phyloP scores from a whole-genome alignment of 768 basidiomycete species.

The Calocybe gangraenosa region DNA sequence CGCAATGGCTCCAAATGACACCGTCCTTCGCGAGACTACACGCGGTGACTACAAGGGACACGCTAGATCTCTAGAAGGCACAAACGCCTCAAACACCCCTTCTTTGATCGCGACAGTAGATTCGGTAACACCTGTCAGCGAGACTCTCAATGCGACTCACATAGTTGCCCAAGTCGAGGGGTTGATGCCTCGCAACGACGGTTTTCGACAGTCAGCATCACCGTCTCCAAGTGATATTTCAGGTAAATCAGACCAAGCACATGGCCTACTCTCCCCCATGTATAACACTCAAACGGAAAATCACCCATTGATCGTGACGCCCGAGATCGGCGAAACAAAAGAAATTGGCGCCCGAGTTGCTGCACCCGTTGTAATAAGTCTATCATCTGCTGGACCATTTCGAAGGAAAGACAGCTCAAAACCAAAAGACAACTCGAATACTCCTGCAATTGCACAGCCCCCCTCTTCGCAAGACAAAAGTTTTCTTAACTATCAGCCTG shows the following conservation, averaged over 20 bases:
- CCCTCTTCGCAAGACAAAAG: conserved; percentile 23
- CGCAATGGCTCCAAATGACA: conserved; percentile 34
- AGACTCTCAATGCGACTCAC: not conserved
- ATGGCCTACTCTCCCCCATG: conserved; percentile 23
- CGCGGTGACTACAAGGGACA: conserved; percentile 25
- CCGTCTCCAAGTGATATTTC: conserved; percentile 19
- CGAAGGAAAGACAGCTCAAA: conserved; percentile 12
- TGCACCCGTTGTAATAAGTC: conserved; percentile 53
- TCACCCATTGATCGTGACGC: conserved; percentile 42
- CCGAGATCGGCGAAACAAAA: conserved; percentile 60
- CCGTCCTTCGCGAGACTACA: conserved; percentile 2
- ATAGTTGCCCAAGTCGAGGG: not conserved
- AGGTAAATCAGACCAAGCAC: conserved; percentile 24
- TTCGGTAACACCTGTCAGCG: conserved; percentile 21
- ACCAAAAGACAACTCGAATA: conserved; percentile 21
- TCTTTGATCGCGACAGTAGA: conserved; percentile 40
- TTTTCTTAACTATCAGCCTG: conserved; percentile 62
- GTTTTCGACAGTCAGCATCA: conserved; percentile 28
- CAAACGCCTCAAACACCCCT: conserved; percentile 22
- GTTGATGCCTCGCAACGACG: conserved; percentile 28
- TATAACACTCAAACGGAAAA: conserved; percentile 13
- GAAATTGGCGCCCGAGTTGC: conserved; percentile 58
- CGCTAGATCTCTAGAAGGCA: conserved; percentile 47
- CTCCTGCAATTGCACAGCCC: conserved; percentile 21
- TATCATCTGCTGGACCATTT: conserved; percentile 25